Base-by-base conservation (phyloP, 2,329 filamentous ascomycete species). In the Coniochaeta hoffmannii region DNA sequence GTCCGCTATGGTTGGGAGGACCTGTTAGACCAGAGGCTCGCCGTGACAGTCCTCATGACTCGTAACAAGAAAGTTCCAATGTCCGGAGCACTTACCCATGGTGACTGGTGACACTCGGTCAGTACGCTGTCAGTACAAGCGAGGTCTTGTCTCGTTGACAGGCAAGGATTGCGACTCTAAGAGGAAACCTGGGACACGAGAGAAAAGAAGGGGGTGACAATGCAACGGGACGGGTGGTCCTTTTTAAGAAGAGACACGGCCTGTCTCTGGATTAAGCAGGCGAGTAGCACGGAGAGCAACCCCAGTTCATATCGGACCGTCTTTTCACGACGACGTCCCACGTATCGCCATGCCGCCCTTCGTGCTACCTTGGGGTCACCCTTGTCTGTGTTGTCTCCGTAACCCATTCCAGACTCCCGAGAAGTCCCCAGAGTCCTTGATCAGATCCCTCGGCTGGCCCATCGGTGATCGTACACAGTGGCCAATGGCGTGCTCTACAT, bases 291-390 rank as follows among this genome's bases (percentile, higher is more conserved):
- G 22, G 17, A 6, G 36, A 15, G 11, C 4, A 22, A 19, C 19
- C 36, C 36, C 36, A 41, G 36, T 41, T 46, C 41, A 46, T 46
- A 46, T 46, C 41, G 41, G 41, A 46, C 41, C 41, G 41, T 46
- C 41, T 46, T 15, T 26, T 46, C 41, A 46, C 41, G 41, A 28
- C 19, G 9, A 3, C 19, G 19, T 46, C 10, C 12, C 41, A 46
- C 15, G 41, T 15, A 46, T 46, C 41, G 19, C 41, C 41, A 46
- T 46, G 26, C 24, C 15, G 9, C 34, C 15, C 15, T 5, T 28
- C 2, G 41, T 26, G 22, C 14, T 2, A 28, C 41, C 41, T 4
- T 32, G 7, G 7, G 7, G 12, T 7, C 7, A 32, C 30, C 30
- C 30, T 32, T 32, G 30, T 12, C 30, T 32, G 7, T 12, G 7